Conservation (phyloP, 2,329 filamentous ascomycete genomes). For the Exophiala sp. region DNA sequence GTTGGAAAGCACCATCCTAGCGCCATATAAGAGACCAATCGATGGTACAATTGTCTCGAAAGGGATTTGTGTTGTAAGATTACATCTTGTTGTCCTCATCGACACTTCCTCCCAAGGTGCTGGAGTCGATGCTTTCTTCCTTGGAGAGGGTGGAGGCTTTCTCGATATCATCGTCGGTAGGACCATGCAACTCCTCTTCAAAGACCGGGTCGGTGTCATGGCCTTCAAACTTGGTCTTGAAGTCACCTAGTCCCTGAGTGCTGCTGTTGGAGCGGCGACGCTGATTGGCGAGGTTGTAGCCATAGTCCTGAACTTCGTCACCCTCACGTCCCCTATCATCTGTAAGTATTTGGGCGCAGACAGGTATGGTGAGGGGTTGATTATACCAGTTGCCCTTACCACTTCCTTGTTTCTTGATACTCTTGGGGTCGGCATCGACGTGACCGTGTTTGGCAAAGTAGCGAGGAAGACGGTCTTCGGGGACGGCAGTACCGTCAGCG, state of each 20-base stretch:
- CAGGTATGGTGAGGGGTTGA: constrained; percentile 5
- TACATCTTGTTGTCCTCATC: constrained; percentile 52
- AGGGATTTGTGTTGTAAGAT: constrained; percentile 17
- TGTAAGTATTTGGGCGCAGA: constrained; percentile 7
- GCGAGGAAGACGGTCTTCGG: constrained; percentile 74
- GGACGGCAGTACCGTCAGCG: constrained; percentile 67
- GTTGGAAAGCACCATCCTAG: constrained; percentile 21
- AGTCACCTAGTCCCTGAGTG: constrained; percentile 67
- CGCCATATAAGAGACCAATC: constrained; percentile 20
- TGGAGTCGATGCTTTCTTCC: constrained; percentile 52
- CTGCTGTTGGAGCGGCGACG: constrained; percentile 93
- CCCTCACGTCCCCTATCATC: constrained; percentile 71
- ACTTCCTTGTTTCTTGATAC: constrained; percentile 93
- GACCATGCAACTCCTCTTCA: constrained; percentile 78
- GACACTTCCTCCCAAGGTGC: constrained; percentile 55
- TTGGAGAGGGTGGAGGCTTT: constrained; percentile 43
- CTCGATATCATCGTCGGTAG: constrained; percentile 54
- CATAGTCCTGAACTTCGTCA: constrained; percentile 78
- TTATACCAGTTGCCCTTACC: constrained; percentile 92
- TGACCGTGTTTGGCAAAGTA: constrained; percentile 90
- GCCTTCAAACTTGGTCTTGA: constrained; percentile 96
- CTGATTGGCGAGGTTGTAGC: constrained; percentile 78
- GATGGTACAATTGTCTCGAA: constrained; percentile 10
- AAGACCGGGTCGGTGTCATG: constrained; percentile 88
- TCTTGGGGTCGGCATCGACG: constrained; percentile 77